A percentile compares a stretch with the other conserved stretches of the same genome.
phyloP scores from a whole-genome alignment of 2,329 filamentous ascomycete genomes.

The Elsinoe batatas region DNA sequence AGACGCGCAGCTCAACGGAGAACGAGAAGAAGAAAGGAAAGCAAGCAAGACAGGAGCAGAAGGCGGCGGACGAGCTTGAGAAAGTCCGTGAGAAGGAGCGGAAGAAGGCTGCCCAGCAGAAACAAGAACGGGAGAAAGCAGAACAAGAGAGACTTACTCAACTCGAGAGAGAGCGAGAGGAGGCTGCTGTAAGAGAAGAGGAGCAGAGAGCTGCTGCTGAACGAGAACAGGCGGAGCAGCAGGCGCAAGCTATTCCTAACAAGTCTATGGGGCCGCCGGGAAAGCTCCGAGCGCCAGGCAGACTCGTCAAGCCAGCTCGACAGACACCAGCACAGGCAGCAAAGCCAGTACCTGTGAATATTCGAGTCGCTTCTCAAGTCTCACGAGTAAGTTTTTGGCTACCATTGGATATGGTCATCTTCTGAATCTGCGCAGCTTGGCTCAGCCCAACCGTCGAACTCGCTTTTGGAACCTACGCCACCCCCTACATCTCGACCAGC shows the following conservation, averaged over 20 bases:
- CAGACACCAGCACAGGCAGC: conserved; percentile 41
- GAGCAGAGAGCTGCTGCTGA: conserved; percentile 38
- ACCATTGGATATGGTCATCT: not conserved
- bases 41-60: conserved; percentile 53
- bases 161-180: conserved; percentile 27
- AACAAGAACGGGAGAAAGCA: conserved; percentile 38
- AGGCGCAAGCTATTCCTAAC: conserved; percentile 40
- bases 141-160: conserved; percentile 29
- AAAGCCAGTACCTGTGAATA: conserved; percentile 62
- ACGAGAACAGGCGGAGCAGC: conserved; percentile 48
- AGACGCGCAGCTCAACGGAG: conserved; percentile 51
- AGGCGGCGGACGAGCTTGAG: conserved; percentile 53
- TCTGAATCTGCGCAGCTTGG: conserved; percentile 9
- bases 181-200: conserved; percentile 22
- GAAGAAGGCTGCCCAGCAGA: conserved; percentile 53
- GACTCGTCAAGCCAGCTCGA: conserved; percentile 32
- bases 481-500: conserved; percentile 10
- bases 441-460: conserved; percentile 21
- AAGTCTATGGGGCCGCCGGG: conserved; percentile 35
- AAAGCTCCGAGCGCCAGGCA: conserved; percentile 27
- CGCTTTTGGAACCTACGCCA: conserved; percentile 19
- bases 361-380: conserved; percentile 48
- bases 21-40: conserved; percentile 53
- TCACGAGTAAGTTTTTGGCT: conserved; percentile 23
- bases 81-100: conserved; percentile 61